Conservation (phyloP, 2,329 filamentous ascomycete genomes). For the Fusarium nisikadoi region DNA sequence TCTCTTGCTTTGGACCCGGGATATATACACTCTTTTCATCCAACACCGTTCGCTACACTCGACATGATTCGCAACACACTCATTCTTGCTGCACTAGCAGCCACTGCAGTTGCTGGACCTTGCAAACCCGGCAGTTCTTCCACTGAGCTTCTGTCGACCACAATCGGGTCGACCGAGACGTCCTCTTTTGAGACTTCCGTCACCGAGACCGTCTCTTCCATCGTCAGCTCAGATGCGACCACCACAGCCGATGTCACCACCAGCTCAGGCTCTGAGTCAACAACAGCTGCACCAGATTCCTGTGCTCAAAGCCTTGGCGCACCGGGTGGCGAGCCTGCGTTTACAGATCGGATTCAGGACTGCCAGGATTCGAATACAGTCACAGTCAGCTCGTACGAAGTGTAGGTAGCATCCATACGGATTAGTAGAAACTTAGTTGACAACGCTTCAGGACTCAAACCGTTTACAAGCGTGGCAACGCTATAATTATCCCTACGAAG, state of each 20-base stretch:
- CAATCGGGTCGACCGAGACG: background rate
- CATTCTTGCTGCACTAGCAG: background rate
- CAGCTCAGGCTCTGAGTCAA: background rate
- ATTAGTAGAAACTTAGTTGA: accelerated
- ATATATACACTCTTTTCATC: background rate
- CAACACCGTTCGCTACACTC: background rate
- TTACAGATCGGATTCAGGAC: accelerated
- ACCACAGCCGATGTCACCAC: background rate
- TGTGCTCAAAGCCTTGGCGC: background rate
- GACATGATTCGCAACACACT: background rate
- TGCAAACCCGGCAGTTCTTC: background rate
- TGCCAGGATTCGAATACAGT: background rate
- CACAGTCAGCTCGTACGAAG: background rate
- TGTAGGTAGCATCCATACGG: accelerated
- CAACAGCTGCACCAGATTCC: background rate
- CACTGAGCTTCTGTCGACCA: background rate
- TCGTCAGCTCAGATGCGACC: background rate
- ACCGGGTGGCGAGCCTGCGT: background rate
- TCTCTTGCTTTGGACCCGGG: accelerated
- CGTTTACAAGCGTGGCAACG: accelerated
- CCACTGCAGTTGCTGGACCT: background rate
- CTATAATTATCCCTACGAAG: background rate
- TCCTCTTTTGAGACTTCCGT: background rate
- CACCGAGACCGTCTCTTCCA: background rate
- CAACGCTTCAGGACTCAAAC: accelerated